These are phyloP conservation scores for Trypanosoma rangeli DNA, from an alignment of 208 protist species.

Conservation along the genomic window DNA sequence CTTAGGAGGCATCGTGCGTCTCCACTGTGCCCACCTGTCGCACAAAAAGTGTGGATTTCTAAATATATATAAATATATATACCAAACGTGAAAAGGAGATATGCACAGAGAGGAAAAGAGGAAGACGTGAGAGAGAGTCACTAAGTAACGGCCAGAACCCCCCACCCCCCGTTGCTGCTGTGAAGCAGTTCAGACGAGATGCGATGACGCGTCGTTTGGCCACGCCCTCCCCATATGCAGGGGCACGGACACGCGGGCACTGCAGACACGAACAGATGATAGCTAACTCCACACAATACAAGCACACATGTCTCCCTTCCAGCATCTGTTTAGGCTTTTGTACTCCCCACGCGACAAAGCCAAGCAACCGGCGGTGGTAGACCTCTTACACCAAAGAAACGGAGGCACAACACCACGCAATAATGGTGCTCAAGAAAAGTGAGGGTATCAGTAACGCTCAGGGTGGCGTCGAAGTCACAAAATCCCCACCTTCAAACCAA, in stretches of 20 bases:
- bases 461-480: no score
- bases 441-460: no score
- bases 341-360: no score
- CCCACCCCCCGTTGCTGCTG: neutral
- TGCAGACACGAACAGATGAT: no score
- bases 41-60: slow-evolving; percentile 1
- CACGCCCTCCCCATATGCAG: neutral
- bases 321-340: no score
- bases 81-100: neutral
- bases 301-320: no score
- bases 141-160: neutral
- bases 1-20: slow-evolving; percentile 73
- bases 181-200: neutral
- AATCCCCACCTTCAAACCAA: no score
- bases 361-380: no score
- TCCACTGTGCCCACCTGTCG: neutral
- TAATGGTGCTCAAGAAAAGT: no score
- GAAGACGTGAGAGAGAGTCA: slow-evolving; percentile 15
- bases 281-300: no score
- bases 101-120: neutral
- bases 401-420: no score
- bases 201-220: neutral
- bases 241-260: neutral
- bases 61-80: neutral
- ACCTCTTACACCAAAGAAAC: no score